Percentiles rank a stretch among this genome's conserved stretches.
phyloP scores from a whole-genome alignment of 2,329 filamentous ascomycete genomes.

The Penicillium sp. region DNA sequence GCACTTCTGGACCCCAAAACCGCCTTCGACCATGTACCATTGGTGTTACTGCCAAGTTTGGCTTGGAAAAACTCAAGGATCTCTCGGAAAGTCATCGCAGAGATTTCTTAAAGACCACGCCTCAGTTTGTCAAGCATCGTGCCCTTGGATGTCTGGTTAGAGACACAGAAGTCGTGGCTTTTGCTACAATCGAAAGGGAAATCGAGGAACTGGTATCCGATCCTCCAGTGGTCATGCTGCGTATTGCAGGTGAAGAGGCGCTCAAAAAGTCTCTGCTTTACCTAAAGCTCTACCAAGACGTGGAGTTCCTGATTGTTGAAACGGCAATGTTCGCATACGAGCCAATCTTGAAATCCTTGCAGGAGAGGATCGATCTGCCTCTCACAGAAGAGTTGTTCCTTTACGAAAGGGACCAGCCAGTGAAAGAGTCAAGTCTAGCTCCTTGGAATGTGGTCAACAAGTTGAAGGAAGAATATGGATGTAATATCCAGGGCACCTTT shows the following conservation, averaged over 20 bases:
- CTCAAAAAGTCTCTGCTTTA: slow-evolving; percentile 51
- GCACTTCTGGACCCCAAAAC: slow-evolving; percentile 31
- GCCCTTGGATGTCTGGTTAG: slow-evolving; percentile 63
- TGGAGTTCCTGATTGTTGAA: slow-evolving; percentile 60
- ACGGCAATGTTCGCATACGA: slow-evolving; percentile 69
- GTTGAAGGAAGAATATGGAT: slow-evolving; percentile 18
- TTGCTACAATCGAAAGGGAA: slow-evolving; percentile 59
- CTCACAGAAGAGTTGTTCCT: slow-evolving; percentile 56
- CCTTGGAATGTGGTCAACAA: slow-evolving; percentile 15
- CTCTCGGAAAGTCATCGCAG: slow-evolving; percentile 39
- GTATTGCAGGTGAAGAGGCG: slow-evolving; percentile 50
- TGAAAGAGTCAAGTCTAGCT: slow-evolving; percentile 9
- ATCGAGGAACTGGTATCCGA: slow-evolving; percentile 42
- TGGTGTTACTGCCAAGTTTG: slow-evolving; percentile 43
- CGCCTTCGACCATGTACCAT: slow-evolving; percentile 39
- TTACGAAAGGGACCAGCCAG: slow-evolving; percentile 22
- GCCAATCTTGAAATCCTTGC: slow-evolving; percentile 62
- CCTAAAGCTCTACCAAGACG: slow-evolving; percentile 37
- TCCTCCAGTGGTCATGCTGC: slow-evolving; percentile 53
- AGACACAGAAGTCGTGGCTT: slow-evolving; percentile 55
- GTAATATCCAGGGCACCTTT: slow-evolving; percentile 36
- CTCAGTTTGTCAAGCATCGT: slow-evolving; percentile 57
- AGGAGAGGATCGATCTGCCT: slow-evolving; percentile 57
- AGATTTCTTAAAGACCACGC: slow-evolving; percentile 50
- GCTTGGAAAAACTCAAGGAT: slow-evolving; percentile 47